Conservation (phyloP, 345 rosid species). For the Psidium guajava region DNA sequence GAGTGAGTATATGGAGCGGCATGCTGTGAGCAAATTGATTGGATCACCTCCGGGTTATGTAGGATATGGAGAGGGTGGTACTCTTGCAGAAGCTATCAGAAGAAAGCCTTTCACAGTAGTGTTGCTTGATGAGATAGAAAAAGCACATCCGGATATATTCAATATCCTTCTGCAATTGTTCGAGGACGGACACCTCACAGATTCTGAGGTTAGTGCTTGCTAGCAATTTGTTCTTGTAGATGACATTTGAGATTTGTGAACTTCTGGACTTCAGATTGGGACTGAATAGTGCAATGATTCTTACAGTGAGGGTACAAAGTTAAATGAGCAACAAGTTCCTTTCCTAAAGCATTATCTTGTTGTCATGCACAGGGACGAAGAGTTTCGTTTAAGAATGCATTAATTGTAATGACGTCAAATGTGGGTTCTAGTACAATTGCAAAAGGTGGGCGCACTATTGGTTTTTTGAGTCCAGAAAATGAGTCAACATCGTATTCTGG, state of each 20-base stretch:
- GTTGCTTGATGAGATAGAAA: conserved; percentile 83
- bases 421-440: conserved; percentile 84
- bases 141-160: conserved; percentile 94
- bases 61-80: conserved; percentile 90
- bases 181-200: conserved; percentile 97
- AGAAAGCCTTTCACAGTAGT: conserved; percentile 80
- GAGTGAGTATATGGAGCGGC: conserved; percentile 99
- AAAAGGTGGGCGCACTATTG: conserved; percentile 68
- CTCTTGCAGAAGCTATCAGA: conserved; percentile 94
- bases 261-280: not conserved
- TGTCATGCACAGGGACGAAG: conserved; percentile 53
- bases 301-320: not conserved
- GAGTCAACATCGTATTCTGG: conserved; percentile 56
- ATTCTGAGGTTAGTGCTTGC: conserved; percentile 67
- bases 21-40: conserved; percentile 85
- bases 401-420: conserved; percentile 93
- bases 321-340: not conserved
- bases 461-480: conserved; percentile 46
- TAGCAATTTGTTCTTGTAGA: not conserved
- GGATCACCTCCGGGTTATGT: conserved; percentile 97
- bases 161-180: conserved; percentile 93
- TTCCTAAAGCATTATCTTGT: not conserved
- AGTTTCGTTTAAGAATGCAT: conserved; percentile 89
- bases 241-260: not conserved
- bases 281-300: not conserved